Percentiles rank a stretch among this genome's conserved stretches.
phyloP scores from a whole-genome alignment of 768 basidiomycete species.

The Boletus tomentosulus region DNA sequence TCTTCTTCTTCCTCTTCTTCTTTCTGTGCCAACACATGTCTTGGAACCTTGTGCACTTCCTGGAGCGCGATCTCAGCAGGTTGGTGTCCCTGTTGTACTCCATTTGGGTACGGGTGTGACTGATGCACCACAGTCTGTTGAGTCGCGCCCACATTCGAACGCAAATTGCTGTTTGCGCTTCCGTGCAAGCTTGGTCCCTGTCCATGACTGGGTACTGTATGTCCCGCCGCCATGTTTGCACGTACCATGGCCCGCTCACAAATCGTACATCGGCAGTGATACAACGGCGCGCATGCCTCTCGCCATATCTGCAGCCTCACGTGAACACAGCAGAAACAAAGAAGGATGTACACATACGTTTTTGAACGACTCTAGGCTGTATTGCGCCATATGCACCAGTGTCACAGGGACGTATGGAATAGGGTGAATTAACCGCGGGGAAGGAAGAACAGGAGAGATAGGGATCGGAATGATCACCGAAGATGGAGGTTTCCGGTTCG shows the following conservation, averaged over 20 bases:
- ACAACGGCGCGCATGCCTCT: slow-evolving; percentile 67
- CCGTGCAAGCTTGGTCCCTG: slow-evolving; percentile 11
- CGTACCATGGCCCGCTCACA: slow-evolving; percentile 63
- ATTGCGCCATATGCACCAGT: slow-evolving; percentile 48
- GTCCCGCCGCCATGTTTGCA: slow-evolving; percentile 43
- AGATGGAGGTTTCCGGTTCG: slow-evolving; percentile 13
- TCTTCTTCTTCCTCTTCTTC: slow-evolving; percentile 26
- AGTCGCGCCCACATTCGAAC: background rate
- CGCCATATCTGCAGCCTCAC: slow-evolving; percentile 54
- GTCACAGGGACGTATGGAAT: slow-evolving; percentile 69
- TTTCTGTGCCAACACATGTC: slow-evolving; percentile 19
- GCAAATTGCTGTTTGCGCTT: background rate
- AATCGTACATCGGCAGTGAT: slow-evolving; percentile 68
- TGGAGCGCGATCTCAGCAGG: slow-evolving; percentile 24
- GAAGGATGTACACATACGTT: slow-evolving; percentile 37
- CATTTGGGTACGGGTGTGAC: slow-evolving; percentile 6
- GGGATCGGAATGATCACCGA: slow-evolving; percentile 35
- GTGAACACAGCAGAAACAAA: slow-evolving; percentile 3
- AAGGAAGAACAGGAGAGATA: slow-evolving; percentile 57
- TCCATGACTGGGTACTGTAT: slow-evolving; percentile 29
- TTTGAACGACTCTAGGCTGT: slow-evolving; percentile 56
- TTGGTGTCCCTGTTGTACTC: slow-evolving; percentile 8
- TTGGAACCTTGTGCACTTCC: slow-evolving; percentile 20
- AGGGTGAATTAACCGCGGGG: slow-evolving; percentile 56
- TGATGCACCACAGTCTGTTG: slow-evolving; percentile 5